phyloP scores from a whole-genome alignment of 805 yeast genomes.

The Starmerella apis region DNA sequence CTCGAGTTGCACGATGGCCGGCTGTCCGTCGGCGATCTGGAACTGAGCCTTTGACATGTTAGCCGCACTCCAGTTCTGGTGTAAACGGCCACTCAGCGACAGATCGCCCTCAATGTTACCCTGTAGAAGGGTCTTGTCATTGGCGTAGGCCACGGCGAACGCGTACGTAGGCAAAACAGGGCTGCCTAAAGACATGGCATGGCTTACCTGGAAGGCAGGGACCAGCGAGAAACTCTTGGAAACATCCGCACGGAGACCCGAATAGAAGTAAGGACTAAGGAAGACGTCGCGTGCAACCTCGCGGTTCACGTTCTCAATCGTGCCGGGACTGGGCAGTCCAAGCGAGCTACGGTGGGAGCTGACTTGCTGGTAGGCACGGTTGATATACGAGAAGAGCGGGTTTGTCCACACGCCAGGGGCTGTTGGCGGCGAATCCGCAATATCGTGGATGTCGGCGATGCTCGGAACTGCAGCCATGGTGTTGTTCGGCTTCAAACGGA shows the following conservation, averaged over 20 bases:
- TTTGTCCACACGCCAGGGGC: slow-evolving; percentile 24
- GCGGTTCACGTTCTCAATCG: slow-evolving; percentile 83
- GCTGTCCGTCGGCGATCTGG: slow-evolving; percentile 82
- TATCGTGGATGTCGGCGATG: slow-evolving; percentile 19
- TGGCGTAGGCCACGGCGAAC: slow-evolving; percentile 78
- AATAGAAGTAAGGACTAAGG: slow-evolving; percentile 76
- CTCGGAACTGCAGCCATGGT: slow-evolving; percentile 12
- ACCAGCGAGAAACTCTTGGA: slow-evolving; percentile 81
- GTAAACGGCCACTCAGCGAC: slow-evolving; percentile 76
- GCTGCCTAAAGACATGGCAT: slow-evolving; percentile 82
- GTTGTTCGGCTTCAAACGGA: background rate
- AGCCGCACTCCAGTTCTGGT: slow-evolving; percentile 78
- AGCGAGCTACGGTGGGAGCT: slow-evolving; percentile 65
- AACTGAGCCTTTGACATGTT: slow-evolving; percentile 73
- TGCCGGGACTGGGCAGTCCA: slow-evolving; percentile 84
- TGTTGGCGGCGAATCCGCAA: slow-evolving; percentile 21
- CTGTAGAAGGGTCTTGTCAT: slow-evolving; percentile 75
- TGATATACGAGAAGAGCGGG: slow-evolving; percentile 21
- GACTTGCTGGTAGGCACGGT: slow-evolving; percentile 16
- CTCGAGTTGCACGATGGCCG: slow-evolving; percentile 88
- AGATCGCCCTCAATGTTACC: slow-evolving; percentile 84
- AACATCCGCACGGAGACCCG: slow-evolving; percentile 93
- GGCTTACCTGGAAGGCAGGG: slow-evolving; percentile 90
- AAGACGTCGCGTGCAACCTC: slow-evolving; percentile 93
- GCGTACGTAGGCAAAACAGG: slow-evolving; percentile 81